A percentile compares a stretch with the other conserved stretches of the same genome.
Conservation (phyloP, 2,329 filamentous ascomycete genomes). For the Fusarium pseudonygamai region DNA sequence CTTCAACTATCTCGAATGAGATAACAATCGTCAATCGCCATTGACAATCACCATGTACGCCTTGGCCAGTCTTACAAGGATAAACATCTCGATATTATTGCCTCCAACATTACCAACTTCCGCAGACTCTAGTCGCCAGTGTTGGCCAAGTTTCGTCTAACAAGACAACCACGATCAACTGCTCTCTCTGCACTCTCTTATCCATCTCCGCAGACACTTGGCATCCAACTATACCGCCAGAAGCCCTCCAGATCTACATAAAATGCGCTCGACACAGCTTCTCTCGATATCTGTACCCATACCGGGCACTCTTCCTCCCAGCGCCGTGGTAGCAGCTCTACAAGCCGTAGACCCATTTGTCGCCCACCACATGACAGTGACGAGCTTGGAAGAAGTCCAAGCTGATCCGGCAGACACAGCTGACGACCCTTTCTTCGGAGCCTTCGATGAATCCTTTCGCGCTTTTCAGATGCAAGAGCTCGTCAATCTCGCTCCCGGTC, state of each 20-base stretch:
- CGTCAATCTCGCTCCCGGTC: slow-evolving; percentile 51
- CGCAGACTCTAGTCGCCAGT: neutral
- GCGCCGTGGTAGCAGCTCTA: slow-evolving; percentile 51
- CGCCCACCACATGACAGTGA: slow-evolving; percentile 51
- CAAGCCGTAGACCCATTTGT: slow-evolving; percentile 55
- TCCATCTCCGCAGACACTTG: neutral
- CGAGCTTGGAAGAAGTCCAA: slow-evolving; percentile 48
- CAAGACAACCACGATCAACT: neutral
- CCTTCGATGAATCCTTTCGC: slow-evolving; percentile 50
- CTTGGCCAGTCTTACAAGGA: slow-evolving; percentile 28
- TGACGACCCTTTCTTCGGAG: slow-evolving; percentile 55
- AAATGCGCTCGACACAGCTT: slow-evolving; percentile 46
- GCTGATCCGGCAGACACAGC: slow-evolving; percentile 47
- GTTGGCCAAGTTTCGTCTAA: neutral
- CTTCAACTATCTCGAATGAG: slow-evolving; percentile 2
- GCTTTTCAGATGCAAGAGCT: slow-evolving; percentile 46
- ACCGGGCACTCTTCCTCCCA: slow-evolving; percentile 51
- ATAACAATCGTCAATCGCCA: neutral
- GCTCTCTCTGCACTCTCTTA: neutral
- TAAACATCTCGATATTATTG: slow-evolving; percentile 21
- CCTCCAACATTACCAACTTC: slow-evolving; percentile 9
- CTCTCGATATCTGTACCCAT: slow-evolving; percentile 54
- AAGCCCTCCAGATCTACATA: neutral
- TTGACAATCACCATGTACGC: slow-evolving; percentile 36
- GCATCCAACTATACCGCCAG: neutral